Evolutionary conservation across 2,329 filamentous ascomycete species (phyloP), one percentile per base, ranked within the genome.

Genomic region (Coleophoma cylindrospora): DNA sequence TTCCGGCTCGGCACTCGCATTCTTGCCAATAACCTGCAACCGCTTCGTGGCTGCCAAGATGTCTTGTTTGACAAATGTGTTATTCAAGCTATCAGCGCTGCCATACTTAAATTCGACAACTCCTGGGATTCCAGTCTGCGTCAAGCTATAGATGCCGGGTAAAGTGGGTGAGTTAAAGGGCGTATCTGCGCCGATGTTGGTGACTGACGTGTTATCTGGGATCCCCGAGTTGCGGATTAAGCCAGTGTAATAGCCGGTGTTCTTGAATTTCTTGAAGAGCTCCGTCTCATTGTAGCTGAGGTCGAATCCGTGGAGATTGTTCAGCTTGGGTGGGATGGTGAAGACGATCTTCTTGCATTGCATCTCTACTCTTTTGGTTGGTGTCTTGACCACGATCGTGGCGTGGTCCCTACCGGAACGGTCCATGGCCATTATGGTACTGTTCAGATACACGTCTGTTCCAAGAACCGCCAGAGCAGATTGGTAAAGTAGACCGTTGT

Each of bases 341-440:
- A 71, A 61, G 11, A 77, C 53, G 2, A 77, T 55, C 47, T 71
- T 68, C 34, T 66, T 66, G 3, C 70, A 69, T 41, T 61, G 51
- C 40, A 76, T 62, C 12, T 65, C 53, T 45, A 62, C 64, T 0
- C 33, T 50, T 3, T 67, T 66, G 3, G 54, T 48, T 8, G 66
- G 57, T 2, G 68, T 67, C 36, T 53, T 47, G 11, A 66, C 62
- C 10, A 62, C 45, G 11, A 73, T 50, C 19, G 61, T 50, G 10
- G 64, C 60, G 2, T 54, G 52, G 15, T 44, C 15, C 22, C 27
- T 12, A 37, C 27, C 33, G 17, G 10, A 37, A 33, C 57, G 57
- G 9, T 56, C 41, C 19, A 59, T 50, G 8, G 38, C 32, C 3
- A 57, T 8, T 12, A 60, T 51, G 13, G 17, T 50, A 33, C 53